Evolutionary conservation across 2,329 filamentous ascomycete species (phyloP), one percentile per base, ranked within the genome.

Genomic region (Colletotrichum plurivorum): DNA sequence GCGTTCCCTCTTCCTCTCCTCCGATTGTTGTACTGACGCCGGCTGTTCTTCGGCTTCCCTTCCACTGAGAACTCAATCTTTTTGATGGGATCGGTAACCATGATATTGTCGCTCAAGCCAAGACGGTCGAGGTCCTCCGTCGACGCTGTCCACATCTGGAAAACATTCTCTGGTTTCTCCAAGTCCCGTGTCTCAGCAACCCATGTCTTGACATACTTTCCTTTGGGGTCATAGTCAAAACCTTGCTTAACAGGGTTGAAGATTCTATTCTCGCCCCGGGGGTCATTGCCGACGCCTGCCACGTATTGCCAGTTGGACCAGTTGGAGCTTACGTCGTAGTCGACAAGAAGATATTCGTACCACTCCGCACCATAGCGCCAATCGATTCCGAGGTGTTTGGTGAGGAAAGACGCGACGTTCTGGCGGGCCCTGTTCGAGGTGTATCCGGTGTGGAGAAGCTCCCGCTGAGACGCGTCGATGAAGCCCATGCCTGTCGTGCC

Each of bases 281-380:
- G 93, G 73, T 95, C 93, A 72, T 94, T 95, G 8, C 93, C 93
- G 0, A 95, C 92, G 0, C 93, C 93, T 0, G 93, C 87, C 0
- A 93, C 88, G 70, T 95, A 95, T 77, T 94, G 92, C 93, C 93
- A 95, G 74, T 94, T 94, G 10, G 90, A 90, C 92, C 92, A 95
- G 73, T 95, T 95, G 68, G 87, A 92, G 15, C 87, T 89, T 0
- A 92, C 86, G 73, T 95, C 93, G 76, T 95, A 94, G 76, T 96
- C 93, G 36, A 91, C 84, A 3, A 95, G 84, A 75, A 92, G 82
- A 76, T 87, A 88, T 76, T 95, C 93, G 75, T 95, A 95, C 92
- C 92, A 95, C 76, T 95, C 93, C 0, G 93, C 93, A 0, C 93
- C 93, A 15, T 93, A 85, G 0, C 92, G 88, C 93, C 93, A 96